phyloP scores from a whole-genome alignment of 768 basidiomycete species.

The Lentinula lateritia region DNA sequence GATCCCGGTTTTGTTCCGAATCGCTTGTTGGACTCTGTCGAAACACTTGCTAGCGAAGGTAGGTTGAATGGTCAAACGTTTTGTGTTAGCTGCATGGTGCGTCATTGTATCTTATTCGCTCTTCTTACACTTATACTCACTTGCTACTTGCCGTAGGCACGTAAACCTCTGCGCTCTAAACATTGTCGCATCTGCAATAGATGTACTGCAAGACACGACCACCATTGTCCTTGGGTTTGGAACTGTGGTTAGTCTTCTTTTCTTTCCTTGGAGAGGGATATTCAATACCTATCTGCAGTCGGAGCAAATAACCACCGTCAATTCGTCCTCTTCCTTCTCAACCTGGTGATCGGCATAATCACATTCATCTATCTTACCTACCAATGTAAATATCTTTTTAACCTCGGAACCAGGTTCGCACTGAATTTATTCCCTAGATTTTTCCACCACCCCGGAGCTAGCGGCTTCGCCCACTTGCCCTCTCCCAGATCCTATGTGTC shows the following conservation, averaged over 20 bases:
- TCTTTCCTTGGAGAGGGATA: not conserved
- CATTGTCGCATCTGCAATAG: conserved; percentile 91
- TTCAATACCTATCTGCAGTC: conserved; percentile 38
- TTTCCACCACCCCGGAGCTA: conserved; percentile 41
- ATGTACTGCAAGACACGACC: conserved; percentile 88
- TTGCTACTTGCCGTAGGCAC: conserved; percentile 41
- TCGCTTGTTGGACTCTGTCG: conserved; percentile 31
- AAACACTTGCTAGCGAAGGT: conserved; percentile 84
- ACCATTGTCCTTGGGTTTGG: conserved; percentile 99
- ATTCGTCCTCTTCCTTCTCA: conserved; percentile 87
- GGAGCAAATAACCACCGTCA: conserved; percentile 93
- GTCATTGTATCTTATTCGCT: conserved; percentile 11
- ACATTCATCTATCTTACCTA: conserved; percentile 83
- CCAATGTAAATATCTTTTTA: conserved; percentile 52
- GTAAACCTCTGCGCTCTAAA: conserved; percentile 89
- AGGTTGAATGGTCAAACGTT: conserved; percentile 93
- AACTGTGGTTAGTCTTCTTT: conserved; percentile 71
- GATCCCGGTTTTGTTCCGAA: conserved; percentile 59
- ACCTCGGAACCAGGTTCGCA: conserved; percentile 3
- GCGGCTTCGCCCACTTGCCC: conserved; percentile 58
- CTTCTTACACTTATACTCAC: not conserved
- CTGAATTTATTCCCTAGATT: conserved; percentile 29
- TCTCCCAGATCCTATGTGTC: conserved; percentile 65
- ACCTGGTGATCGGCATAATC: conserved; percentile 75
- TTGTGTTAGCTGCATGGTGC: conserved; percentile 91